phyloP scores from a whole-genome alignment of 257 asterid genomes.

The Linaria vulgaris region DNA sequence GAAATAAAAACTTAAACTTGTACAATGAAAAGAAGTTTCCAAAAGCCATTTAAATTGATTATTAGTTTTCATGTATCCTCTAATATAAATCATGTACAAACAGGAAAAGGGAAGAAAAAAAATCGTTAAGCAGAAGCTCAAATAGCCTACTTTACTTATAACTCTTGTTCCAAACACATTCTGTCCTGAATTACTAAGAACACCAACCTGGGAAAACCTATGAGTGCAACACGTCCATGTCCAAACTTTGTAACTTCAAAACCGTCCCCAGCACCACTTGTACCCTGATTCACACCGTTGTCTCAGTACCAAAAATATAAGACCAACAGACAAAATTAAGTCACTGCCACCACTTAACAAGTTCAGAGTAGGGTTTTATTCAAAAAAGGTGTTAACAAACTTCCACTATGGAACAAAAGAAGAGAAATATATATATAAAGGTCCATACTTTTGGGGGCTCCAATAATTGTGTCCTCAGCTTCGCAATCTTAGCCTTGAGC shows the following conservation, averaged over 20 bases:
- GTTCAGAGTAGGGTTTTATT: not conserved
- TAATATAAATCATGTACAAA: too few relatives aligned
- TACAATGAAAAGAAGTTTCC: conserved; percentile 22
- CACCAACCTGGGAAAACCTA: conserved; percentile 96
- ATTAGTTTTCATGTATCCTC: too few relatives aligned
- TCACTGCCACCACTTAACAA: not conserved
- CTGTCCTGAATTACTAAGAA: conserved; percentile 21
- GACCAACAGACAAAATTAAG: conserved; percentile 2
- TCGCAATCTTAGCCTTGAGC: conserved; percentile 98
- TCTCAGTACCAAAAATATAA: conserved; percentile 14
- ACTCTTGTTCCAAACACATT: conserved; percentile 1
- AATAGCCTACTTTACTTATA: conserved; percentile 3
- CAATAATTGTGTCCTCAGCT: conserved; percentile 94
- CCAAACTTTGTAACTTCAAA: conserved; percentile 97
- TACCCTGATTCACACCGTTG: conserved; percentile 54
- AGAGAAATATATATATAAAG: not conserved
- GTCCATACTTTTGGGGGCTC: conserved; percentile 96
- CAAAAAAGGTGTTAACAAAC: not conserved
- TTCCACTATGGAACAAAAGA: not conserved
- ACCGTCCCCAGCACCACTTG: conserved; percentile 98
- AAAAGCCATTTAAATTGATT: conserved; percentile 6
- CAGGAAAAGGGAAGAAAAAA: too few relatives aligned
- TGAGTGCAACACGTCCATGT: conserved; percentile 95
- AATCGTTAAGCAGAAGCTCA: not conserved
- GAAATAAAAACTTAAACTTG: not conserved